These are phyloP conservation scores for Aspergillus persii DNA, from an alignment of 2,329 filamentous ascomycete species.

Conservation along the genomic window DNA sequence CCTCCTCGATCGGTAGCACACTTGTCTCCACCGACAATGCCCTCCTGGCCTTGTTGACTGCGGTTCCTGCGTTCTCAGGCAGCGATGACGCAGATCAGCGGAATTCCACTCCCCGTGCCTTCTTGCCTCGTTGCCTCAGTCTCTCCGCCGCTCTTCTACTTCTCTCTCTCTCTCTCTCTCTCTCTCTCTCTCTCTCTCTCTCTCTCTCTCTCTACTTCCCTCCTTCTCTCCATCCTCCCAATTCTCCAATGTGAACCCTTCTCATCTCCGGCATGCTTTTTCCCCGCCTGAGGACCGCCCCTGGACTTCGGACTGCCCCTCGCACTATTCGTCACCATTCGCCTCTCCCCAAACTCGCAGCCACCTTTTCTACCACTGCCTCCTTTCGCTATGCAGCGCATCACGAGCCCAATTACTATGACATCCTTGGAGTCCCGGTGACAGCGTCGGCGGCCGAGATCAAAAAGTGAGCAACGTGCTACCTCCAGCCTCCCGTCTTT, in stretches of 20 bases:
- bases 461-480: conserved; percentile 64
- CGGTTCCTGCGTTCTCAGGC: neutral
- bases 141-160: neutral
- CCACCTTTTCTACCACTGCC: conserved; percentile 48
- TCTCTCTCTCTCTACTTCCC: neutral
- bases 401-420: conserved; percentile 68
- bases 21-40: neutral
- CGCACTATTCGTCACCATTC: conserved; percentile 5
- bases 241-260: conserved; percentile 4
- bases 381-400: conserved; percentile 21
- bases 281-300: conserved; percentile 17
- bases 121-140: neutral
- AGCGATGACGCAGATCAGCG: conserved; percentile 24
- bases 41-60: neutral
- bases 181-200: neutral
- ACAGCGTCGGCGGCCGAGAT: conserved; percentile 73
- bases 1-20: neutral
- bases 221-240: neutral
- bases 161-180: neutral
- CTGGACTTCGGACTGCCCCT: conserved; percentile 8
- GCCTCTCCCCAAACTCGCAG: neutral
- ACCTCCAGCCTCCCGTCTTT: neutral
- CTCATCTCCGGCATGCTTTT: conserved; percentile 20
- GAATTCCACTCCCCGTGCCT: conserved; percentile 1
- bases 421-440: conserved; percentile 69